A percentile compares a stretch with the other conserved stretches of the same genome.
These are phyloP conservation scores for Clonostachys solani DNA, from an alignment of 2,329 filamentous ascomycete species.

Conservation along the genomic window DNA sequence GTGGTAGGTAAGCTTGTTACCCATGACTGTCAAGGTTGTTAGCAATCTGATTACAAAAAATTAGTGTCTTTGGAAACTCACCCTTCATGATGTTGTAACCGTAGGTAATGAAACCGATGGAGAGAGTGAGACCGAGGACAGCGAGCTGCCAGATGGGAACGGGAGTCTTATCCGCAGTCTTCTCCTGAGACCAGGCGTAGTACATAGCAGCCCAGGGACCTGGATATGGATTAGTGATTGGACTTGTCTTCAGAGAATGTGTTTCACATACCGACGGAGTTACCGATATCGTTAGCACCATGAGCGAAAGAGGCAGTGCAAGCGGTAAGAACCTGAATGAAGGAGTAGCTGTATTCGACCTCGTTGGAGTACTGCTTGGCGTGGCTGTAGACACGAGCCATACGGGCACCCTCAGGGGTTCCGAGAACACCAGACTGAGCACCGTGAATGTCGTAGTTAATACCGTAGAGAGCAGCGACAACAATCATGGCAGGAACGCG, in stretches of 20 bases:
- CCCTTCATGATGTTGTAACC: conserved; percentile 29
- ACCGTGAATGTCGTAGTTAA: conserved; percentile 78
- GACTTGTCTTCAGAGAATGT: no score
- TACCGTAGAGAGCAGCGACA: conserved; percentile 63
- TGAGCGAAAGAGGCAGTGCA: conserved; percentile 52
- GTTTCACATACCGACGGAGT: conserved; percentile 30
- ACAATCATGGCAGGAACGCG: conserved; percentile 67
- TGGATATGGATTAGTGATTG: no score
- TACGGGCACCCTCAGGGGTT: conserved; percentile 69
- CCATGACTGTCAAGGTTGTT: conserved; percentile 12
- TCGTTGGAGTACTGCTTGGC: conserved; percentile 48
- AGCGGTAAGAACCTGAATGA: conserved; percentile 43
- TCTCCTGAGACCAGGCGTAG: conserved; percentile 39
- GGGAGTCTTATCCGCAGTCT: conserved; percentile 23
- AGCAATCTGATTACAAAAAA: neutral
- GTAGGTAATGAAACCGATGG: conserved; percentile 28
- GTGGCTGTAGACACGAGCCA: conserved; percentile 52
- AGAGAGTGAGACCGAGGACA: conserved; percentile 24
- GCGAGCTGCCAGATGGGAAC: conserved; percentile 41
- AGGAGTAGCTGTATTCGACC: conserved; percentile 44
- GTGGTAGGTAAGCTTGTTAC: conserved; percentile 34
- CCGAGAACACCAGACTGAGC: conserved; percentile 67
- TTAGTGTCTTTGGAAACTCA: no score
- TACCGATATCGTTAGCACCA: conserved; percentile 52
- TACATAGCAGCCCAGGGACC: conserved; percentile 46